Conservation (phyloP, 495 filamentous ascomycete genomes). For the Tuber calosporum region DNA sequence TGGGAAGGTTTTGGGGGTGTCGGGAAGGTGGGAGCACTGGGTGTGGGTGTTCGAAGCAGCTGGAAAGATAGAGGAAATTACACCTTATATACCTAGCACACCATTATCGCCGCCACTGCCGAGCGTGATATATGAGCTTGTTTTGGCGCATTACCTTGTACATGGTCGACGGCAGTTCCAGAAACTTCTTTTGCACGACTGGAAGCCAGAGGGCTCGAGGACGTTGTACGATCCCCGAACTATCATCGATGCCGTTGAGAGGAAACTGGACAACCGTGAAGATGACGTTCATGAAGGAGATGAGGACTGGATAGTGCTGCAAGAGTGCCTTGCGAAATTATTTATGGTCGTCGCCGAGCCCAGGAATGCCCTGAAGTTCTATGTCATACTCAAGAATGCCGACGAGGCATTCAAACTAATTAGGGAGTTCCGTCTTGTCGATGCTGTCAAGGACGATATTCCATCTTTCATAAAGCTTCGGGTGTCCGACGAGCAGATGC, state of each 20-base stretch:
- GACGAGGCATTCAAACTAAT: constrained; percentile 81
- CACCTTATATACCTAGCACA: constrained; percentile 67
- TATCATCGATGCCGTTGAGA: constrained; percentile 63
- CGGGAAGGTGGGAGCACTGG: constrained; percentile 88
- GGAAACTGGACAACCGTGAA: constrained; percentile 63
- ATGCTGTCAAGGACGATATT: constrained; percentile 80
- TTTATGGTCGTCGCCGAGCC: constrained; percentile 71
- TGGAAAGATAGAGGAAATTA: constrained; percentile 79
- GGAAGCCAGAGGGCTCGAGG: constrained; percentile 59
- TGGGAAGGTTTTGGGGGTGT: constrained; percentile 69
- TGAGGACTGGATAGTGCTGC: constrained; percentile 64
- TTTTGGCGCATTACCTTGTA: constrained; percentile 77
- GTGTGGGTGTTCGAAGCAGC: constrained; percentile 81
- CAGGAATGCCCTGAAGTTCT: constrained; percentile 75
- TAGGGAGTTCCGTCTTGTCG: constrained; percentile 71
- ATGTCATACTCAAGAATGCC: constrained; percentile 83
- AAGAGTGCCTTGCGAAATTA: constrained; percentile 73
- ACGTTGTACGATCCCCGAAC: constrained; percentile 63
- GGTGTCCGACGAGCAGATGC: constrained; percentile 64
- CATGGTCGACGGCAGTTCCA: constrained; percentile 60
- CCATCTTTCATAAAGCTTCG: constrained; percentile 79
- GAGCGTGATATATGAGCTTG: constrained; percentile 72
- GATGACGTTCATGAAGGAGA: constrained; percentile 50
- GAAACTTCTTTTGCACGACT: constrained; percentile 65
- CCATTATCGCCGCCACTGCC: constrained; percentile 71